Evolutionary conservation across 768 basidiomycete genomes (phyloP).

Genomic region (Boletus huronensis): DNA sequence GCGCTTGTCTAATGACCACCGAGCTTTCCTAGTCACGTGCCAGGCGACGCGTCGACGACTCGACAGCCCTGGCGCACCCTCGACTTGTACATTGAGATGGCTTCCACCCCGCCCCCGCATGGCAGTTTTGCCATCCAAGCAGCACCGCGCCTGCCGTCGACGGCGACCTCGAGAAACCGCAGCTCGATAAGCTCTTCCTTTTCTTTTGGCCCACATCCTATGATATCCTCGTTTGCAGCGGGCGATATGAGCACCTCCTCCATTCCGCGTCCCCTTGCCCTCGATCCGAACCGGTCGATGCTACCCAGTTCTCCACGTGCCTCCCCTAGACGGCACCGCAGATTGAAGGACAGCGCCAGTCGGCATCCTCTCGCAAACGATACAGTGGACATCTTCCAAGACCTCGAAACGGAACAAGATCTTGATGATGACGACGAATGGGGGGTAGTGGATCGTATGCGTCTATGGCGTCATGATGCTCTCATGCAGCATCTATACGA

Average conservation of each 20-base stretch:
- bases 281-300: constrained; percentile 80
- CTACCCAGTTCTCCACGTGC: constrained; percentile 71
- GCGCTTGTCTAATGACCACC: not conserved
- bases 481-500: constrained; percentile 98
- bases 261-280: constrained; percentile 49
- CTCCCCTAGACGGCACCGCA: constrained; percentile 57
- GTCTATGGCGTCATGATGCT: constrained; percentile 96
- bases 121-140: constrained; percentile 41
- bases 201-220: constrained; percentile 76
- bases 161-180: constrained; percentile 54
- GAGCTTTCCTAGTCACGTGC: constrained; percentile 16
- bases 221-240: constrained; percentile 68
- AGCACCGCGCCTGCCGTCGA: constrained; percentile 51
- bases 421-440: constrained; percentile 68
- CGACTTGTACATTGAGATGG: constrained; percentile 17
- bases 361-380: constrained; percentile 77
- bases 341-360: constrained; percentile 50
- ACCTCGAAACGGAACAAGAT: constrained; percentile 55
- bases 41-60: constrained; percentile 6
- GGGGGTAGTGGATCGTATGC: constrained; percentile 92
- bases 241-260: constrained; percentile 61
- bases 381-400: constrained; percentile 70
- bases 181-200: constrained; percentile 77
- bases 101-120: constrained; percentile 50
- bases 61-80: not conserved